Base-by-base conservation (phyloP, 2,329 filamentous ascomycete species). In the Hypoxylon sp. region DNA sequence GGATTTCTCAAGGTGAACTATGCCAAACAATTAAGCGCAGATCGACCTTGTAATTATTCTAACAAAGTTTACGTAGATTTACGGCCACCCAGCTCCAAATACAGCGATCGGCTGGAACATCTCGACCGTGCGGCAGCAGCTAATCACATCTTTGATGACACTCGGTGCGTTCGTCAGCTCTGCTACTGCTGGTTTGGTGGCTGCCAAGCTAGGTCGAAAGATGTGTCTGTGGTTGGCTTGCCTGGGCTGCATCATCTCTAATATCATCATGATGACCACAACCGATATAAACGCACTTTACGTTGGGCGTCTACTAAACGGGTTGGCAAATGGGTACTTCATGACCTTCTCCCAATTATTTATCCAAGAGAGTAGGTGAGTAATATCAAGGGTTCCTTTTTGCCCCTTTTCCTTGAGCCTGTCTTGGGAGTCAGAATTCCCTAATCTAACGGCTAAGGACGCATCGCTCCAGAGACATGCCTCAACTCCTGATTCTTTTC, bases 191-290 rank as follows among this genome's bases (percentile, higher is more conserved):
- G 78, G 77, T 37, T 59, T 72, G 27, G 70, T 74, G 14, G 74
- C 73, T 11, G 65, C 68, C 7, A 75, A 70, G 30, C 56, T 85
- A 23, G 83, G 83, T 9, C 80, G 83, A 3, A 81, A 81, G 54
- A 30, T 71, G 1, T 81, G 81, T 55, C 76, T 86, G 12, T 83
- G 80, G 74, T 48, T 80, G 3, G 85, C 84, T 1, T 84, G 82
- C 60, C n/a, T 82, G 1, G 74, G 84, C 7, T 86, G 84, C 67
- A 80, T 78, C 65, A 75, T 84, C 2, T 78, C 85, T 14, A 87
- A 87, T 66, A 77, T 86, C 16, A 80, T 87, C 70, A 88, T 88
- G 85, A 87, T 88, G 84, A 79, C 82, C 2, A 86, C 84, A 0
- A 81, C 79, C 5, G 74, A 78, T 59, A 86, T 88, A 37, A 83